Percentiles rank a stretch among this genome's conserved stretches.
These are phyloP conservation scores for Lecanicillium sp. DNA, from an alignment of 2,329 filamentous ascomycete species.

Conservation along the genomic window DNA sequence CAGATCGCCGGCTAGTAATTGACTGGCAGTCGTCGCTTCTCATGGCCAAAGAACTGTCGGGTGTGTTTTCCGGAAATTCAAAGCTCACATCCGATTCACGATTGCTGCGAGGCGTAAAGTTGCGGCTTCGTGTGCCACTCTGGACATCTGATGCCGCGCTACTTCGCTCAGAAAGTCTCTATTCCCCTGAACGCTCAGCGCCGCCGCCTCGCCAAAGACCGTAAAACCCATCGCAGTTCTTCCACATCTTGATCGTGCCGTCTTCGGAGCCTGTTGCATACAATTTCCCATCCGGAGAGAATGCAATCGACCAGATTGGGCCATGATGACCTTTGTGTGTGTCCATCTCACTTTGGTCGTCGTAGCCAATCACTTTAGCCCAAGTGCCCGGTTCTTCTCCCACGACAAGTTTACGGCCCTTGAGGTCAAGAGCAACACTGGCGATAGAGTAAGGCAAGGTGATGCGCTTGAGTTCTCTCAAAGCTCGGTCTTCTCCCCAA, in stretches of 20 bases:
- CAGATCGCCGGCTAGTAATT: slow-evolving; percentile 4
- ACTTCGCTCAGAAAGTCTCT: slow-evolving; percentile 17
- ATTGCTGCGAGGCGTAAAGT: slow-evolving; percentile 7
- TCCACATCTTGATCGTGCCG: slow-evolving; percentile 91
- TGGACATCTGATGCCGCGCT: background rate
- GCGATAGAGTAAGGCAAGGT: slow-evolving; percentile 78
- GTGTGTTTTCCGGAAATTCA: slow-evolving; percentile 2
- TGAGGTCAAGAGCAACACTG: slow-evolving; percentile 79
- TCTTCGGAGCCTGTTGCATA: slow-evolving; percentile 97
- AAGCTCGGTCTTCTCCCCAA: slow-evolving; percentile 69
- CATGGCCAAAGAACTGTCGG: slow-evolving; percentile 8
- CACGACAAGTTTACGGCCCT: slow-evolving; percentile 75
- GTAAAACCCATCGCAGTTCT: slow-evolving; percentile 59
- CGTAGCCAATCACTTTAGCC: slow-evolving; percentile 90
- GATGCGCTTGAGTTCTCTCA: slow-evolving; percentile 66
- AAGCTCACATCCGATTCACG: slow-evolving; percentile 8
- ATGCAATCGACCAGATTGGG: slow-evolving; percentile 91
- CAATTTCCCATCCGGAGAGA: slow-evolving; percentile 89
- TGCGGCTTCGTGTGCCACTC: slow-evolving; percentile 1
- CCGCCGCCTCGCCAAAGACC: slow-evolving; percentile 53
- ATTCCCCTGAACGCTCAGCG: slow-evolving; percentile 27
- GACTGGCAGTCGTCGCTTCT: slow-evolving; percentile 7
- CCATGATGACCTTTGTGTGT: slow-evolving; percentile 96
- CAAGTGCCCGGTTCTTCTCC: slow-evolving; percentile 89
- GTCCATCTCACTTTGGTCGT: slow-evolving; percentile 75